These are phyloP conservation scores for Xylaria multiplex DNA, from an alignment of 2,329 filamentous ascomycete species.

Conservation along the genomic window DNA sequence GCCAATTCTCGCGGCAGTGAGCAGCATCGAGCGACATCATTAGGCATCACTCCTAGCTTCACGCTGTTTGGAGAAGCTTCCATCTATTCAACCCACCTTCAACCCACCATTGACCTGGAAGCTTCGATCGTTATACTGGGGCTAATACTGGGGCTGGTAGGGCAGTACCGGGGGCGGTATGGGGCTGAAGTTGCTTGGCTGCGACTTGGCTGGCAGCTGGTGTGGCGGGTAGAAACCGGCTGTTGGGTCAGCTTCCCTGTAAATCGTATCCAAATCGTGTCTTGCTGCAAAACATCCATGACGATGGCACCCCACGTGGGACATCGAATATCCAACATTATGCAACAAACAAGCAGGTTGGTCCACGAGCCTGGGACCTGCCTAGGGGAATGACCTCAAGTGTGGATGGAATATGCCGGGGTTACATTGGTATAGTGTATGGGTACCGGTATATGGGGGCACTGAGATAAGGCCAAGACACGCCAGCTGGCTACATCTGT, in stretches of 20 bases:
- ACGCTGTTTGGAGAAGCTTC: constrained; percentile 40
- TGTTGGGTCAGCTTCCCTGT: background rate
- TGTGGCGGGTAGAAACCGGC: background rate
- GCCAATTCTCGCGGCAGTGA: constrained; percentile 31
- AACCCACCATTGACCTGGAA: constrained; percentile 23
- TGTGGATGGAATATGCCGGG: too few species aligned
- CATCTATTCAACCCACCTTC: constrained; percentile 16
- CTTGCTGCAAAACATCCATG: background rate
- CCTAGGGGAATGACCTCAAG: too few species aligned
- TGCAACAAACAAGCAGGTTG: too few species aligned
- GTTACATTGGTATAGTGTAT: too few species aligned
- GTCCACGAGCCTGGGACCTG: too few species aligned
- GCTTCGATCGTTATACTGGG: constrained; percentile 29
- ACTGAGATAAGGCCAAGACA: too few species aligned
- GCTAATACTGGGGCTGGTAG: constrained; percentile 9
- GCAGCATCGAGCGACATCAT: constrained; percentile 46
- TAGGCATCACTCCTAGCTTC: constrained; percentile 34
- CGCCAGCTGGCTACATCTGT: constrained; percentile 15
- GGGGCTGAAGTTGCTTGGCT: background rate
- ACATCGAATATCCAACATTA: constrained; percentile 1
- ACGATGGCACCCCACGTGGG: background rate
- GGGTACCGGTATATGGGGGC: too few species aligned
- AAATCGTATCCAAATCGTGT: background rate
- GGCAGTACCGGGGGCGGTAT: background rate
- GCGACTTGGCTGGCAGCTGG: constrained; percentile 12